A percentile compares a stretch with the other conserved stretches of the same genome.
phyloP scores from a whole-genome alignment of 148 eudicot genomes.

The Euryodendron excelsum region DNA sequence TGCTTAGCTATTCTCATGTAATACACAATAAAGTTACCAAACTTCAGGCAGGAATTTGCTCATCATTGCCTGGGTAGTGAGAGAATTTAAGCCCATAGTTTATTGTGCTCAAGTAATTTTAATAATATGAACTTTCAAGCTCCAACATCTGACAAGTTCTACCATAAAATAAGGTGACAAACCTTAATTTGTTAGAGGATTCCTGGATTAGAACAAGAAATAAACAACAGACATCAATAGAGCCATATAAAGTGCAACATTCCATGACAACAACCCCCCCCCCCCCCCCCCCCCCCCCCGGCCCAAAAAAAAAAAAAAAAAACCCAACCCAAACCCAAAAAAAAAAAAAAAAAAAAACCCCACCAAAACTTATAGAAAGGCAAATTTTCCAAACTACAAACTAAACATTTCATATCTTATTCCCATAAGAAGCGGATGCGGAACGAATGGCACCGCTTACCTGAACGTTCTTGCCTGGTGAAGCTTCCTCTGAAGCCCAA shows the following conservation, averaged over 20 bases:
- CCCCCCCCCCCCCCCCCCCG: no score
- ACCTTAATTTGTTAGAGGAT: background rate
- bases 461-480: conserved; percentile 18
- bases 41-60: conserved; percentile 4
- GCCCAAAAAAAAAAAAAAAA: no score
- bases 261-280: background rate
- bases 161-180: background rate
- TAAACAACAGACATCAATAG: background rate
- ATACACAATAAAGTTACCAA: background rate
- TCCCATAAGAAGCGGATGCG: background rate
- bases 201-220: background rate
- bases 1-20: background rate
- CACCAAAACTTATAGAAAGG: background rate
- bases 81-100: background rate
- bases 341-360: no score
- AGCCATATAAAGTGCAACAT: background rate
- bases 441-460: conserved; percentile 16
- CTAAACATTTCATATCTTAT: background rate
- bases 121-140: background rate
- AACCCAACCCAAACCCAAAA: no score
- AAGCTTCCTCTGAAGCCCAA: conserved; percentile 10
- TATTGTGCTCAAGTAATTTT: background rate
- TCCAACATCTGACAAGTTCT: background rate
- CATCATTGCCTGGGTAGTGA: background rate
- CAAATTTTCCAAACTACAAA: background rate